Conservation (phyloP, 2,329 filamentous ascomycete genomes). For the Dactylellina haptotyla region DNA sequence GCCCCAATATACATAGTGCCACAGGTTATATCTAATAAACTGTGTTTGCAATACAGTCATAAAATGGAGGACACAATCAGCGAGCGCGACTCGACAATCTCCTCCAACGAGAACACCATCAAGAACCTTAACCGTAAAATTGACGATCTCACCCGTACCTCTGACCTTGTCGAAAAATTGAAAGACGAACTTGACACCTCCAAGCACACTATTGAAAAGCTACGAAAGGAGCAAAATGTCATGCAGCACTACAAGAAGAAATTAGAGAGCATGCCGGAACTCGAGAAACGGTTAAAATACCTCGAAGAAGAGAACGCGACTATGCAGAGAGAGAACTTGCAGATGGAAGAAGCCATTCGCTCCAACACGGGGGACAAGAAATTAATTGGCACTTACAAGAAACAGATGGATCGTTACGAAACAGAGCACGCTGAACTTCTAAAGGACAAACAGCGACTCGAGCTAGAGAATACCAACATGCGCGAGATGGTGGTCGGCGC, state of each 20-base stretch:
- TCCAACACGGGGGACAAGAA: conserved; percentile 57
- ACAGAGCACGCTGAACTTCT: conserved; percentile 56
- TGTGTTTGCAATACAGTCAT: conserved; percentile 39
- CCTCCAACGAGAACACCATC: conserved; percentile 55
- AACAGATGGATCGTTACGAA: conserved; percentile 58
- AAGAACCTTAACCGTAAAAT: conserved; percentile 56
- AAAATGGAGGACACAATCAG: conserved; percentile 58
- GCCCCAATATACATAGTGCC: not conserved
- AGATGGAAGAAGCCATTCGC: conserved; percentile 57
- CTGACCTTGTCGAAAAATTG: conserved; percentile 56
- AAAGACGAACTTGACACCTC: conserved; percentile 58
- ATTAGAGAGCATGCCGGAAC: conserved; percentile 58
- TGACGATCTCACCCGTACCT: conserved; percentile 57
- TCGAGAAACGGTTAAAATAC: conserved; percentile 57
- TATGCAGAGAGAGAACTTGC: conserved; percentile 44
- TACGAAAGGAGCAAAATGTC: conserved; percentile 58
- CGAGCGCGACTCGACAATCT: conserved; percentile 57
- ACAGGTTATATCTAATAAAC: not conserved
- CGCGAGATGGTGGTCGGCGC: conserved; percentile 57
- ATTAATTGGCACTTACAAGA: conserved; percentile 58
- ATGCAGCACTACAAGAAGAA: conserved; percentile 59
- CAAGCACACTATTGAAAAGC: conserved; percentile 58
- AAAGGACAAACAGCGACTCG: conserved; percentile 56
- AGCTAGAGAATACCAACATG: conserved; percentile 56
- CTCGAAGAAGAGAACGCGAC: conserved; percentile 56